phyloP scores from a whole-genome alignment of 257 asterid species.

The Solanum appendiculatum region DNA sequence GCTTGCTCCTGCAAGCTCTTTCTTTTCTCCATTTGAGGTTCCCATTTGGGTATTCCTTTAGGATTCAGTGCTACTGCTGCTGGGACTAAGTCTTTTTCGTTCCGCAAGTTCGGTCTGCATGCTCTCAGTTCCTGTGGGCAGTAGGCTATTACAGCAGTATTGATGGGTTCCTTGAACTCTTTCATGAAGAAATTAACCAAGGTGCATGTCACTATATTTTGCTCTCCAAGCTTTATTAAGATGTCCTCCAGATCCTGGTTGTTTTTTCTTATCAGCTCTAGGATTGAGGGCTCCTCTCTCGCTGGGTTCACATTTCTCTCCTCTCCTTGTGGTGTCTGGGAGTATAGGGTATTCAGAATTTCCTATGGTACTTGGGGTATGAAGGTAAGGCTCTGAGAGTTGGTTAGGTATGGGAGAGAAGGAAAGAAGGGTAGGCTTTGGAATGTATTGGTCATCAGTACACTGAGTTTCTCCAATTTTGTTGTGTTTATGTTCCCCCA shows the following conservation, averaged over 20 bases:
- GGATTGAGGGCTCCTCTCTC: background rate
- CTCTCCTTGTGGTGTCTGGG: background rate
- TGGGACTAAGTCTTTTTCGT: background rate
- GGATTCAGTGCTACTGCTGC: background rate
- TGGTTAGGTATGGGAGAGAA: no score
- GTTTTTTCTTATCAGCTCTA: no score
- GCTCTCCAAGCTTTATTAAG: background rate
- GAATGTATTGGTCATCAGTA: background rate
- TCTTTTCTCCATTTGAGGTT: background rate
- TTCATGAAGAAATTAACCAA: background rate
- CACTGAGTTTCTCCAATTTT: no score
- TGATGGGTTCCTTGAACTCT: background rate
- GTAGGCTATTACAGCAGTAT: background rate
- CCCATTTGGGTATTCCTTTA: no score
- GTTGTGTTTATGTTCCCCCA: no score
- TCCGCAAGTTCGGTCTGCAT: background rate
- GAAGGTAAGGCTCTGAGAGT: rapidly evolving
- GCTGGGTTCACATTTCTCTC: background rate
- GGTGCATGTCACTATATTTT: no score
- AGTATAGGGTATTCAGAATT: no score
- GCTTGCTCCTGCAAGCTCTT: no score
- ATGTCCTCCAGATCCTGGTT: background rate
- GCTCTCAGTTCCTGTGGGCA: no score
- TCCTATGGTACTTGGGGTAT: background rate
- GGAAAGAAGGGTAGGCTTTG: no score